Base-by-base conservation (phyloP, 768 basidiomycete species). In the Naganishia kalamii region DNA sequence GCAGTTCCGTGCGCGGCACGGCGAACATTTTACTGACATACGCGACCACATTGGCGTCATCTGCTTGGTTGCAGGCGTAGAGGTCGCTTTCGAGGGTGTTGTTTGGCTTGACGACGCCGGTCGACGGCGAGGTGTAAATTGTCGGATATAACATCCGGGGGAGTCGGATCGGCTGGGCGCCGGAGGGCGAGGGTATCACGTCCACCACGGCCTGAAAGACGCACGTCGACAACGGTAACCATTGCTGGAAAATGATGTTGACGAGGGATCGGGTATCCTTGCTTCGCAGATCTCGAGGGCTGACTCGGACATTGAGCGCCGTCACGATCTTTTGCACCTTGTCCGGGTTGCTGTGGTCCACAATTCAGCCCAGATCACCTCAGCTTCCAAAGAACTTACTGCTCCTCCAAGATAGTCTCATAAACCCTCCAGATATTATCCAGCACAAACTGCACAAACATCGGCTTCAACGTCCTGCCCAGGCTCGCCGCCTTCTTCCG, bases 21-120 rank as follows among this genome's bases (percentile, higher is more conserved):
- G 92, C 92, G 73, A 98, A 97, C 94, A 98, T 99, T 78, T 98
- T 99, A 83, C 90, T 94, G 50, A 97, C 88, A 77, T 92, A 96
- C 6, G 87, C 94, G 17, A 87, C 84, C 13, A 92, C 81, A 63
- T 79, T 84, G 0, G 87, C 86, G 6, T 82, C 81, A 1, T 83
- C 69, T 1, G 72, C 81, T 1, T 84, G 82, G 60, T 85, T 84
- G 46, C 92, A 89, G 0, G 83, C 76, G 78, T 87, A 97, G 17
- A 98, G 80, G 66, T 89, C 88, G 67, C 81, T 80, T 73, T 99
- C 93, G n/a, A 94, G 80, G 71, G 87, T 87, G 75, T 87, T 88
- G 71, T 85, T 85, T 8, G 92, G 86, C 41, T 81, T 76, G 15
- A 85, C 74, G 1, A 81, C 86, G 59, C 84, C 70, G 21, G 75